Percentiles rank a stretch among this genome's conserved stretches.
Evolutionary conservation across 192 early-diverging fungal species (phyloP).

Genomic region (Coemansia sp.): DNA sequence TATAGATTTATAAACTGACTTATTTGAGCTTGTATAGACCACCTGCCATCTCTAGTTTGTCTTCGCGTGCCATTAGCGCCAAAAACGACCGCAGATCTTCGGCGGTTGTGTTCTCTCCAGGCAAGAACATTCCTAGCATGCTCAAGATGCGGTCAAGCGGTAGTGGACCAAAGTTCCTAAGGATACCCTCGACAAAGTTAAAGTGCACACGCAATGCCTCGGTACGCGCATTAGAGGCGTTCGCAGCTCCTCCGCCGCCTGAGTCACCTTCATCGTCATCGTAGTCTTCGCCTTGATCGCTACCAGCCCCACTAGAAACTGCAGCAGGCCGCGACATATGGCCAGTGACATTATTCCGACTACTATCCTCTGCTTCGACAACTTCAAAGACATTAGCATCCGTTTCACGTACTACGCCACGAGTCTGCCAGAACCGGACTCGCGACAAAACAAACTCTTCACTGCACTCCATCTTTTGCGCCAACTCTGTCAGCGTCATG

Average conservation of each 20-base stretch:
- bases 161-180: conserved; percentile 60
- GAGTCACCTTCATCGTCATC: neutral
- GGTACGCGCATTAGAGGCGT: conserved; percentile 15
- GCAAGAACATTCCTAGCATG: conserved; percentile 59
- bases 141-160: conserved; percentile 58
- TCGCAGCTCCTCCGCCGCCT: neutral
- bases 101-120: conserved; percentile 36
- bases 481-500: conserved; percentile 16
- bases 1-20: neutral
- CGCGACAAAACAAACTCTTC: conserved; percentile 24
- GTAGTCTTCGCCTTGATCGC: conserved; percentile 2
- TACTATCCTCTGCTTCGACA: conserved; percentile 13
- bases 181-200: conserved; percentile 59
- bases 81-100: conserved; percentile 52
- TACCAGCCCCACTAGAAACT: neutral
- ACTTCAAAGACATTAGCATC: conserved; percentile 17
- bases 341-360: neutral
- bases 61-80: conserved; percentile 55
- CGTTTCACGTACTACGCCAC: conserved; percentile 43
- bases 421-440: conserved; percentile 43
- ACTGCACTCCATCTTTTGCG: conserved; percentile 20
- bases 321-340: neutral
- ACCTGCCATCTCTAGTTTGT: conserved; percentile 47
- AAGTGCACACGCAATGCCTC: conserved; percentile 56
- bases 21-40: conserved; percentile 50